Conservation (phyloP, 805 yeast species). For the Ogataea parapolymorpha region DNA sequence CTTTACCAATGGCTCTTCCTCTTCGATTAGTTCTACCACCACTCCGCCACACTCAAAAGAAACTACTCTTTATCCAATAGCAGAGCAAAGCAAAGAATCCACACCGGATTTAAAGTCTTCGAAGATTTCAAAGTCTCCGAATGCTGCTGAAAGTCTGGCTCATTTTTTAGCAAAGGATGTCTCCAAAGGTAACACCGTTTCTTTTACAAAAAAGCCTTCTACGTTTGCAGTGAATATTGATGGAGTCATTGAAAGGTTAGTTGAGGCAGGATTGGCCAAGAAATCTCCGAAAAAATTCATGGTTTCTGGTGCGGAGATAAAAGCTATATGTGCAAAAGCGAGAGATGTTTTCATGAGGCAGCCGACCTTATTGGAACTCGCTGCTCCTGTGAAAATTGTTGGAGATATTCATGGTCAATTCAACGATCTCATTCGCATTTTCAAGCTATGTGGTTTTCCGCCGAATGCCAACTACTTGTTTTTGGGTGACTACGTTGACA, state of each 20-base stretch:
- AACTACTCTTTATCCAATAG: slow-evolving; percentile 24
- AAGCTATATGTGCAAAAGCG: slow-evolving; percentile 53
- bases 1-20: slow-evolving; percentile 28
- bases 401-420: slow-evolving; percentile 80
- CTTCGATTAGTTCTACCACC: slow-evolving; percentile 29
- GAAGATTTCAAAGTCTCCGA: background rate
- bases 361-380: slow-evolving; percentile 60
- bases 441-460: slow-evolving; percentile 58
- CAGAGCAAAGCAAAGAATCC: slow-evolving; percentile 34
- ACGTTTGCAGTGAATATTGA: slow-evolving; percentile 47
- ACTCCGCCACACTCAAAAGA: slow-evolving; percentile 24
- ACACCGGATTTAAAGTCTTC: slow-evolving; percentile 24
- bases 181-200: slow-evolving; percentile 1
- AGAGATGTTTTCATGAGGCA: slow-evolving; percentile 60
- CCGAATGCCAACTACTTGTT: slow-evolving; percentile 55
- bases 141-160: slow-evolving; percentile 1
- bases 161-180: background rate
- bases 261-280: slow-evolving; percentile 47
- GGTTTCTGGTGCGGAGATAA: slow-evolving; percentile 51
- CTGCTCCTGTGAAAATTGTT: slow-evolving; percentile 79
- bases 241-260: slow-evolving; percentile 56
- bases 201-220: background rate
- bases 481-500: slow-evolving; percentile 57
- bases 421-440: slow-evolving; percentile 50
- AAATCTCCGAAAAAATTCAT: slow-evolving; percentile 46